Percentiles rank a stretch among this genome's conserved stretches.
These are phyloP conservation scores for Leishmania gerbilli DNA, from an alignment of 208 protist genomes.

Conservation along the genomic window DNA sequence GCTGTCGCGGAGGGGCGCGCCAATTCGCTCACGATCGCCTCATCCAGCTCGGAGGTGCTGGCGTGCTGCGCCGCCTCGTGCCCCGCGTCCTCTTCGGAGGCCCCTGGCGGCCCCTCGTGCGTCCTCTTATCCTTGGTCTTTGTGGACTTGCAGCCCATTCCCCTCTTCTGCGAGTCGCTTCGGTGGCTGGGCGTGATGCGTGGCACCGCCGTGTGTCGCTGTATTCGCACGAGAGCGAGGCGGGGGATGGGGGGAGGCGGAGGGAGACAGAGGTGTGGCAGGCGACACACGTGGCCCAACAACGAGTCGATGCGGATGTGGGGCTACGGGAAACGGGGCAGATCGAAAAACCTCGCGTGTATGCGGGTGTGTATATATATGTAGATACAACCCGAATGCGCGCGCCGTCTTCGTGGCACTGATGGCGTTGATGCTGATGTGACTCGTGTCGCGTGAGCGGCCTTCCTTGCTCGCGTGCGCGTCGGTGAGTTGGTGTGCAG, in stretches of 20 bases:
- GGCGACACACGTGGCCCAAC: too few species aligned
- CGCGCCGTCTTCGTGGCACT: not conserved
- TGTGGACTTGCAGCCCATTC: conserved; percentile 30
- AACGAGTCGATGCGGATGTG: too few species aligned
- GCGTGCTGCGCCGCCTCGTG: not conserved
- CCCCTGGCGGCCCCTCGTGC: not conserved
- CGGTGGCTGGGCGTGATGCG: too few species aligned
- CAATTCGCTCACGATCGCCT: conserved; percentile 4
- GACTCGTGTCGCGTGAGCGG: not conserved
- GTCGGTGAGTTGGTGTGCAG: not conserved
- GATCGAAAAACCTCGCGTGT: too few species aligned
- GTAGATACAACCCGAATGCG: too few species aligned
- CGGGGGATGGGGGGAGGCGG: too few species aligned
- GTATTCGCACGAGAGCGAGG: too few species aligned
- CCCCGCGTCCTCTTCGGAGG: not conserved
- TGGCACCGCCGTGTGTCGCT: too few species aligned
- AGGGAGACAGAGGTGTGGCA: too few species aligned
- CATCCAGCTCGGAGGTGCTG: not conserved
- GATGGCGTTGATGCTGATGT: not conserved
- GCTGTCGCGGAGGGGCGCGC: not conserved
- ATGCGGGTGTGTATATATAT: too few species aligned
- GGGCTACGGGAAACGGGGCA: too few species aligned
- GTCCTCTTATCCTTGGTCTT: conserved; percentile 23
- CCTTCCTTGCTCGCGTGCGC: not conserved
- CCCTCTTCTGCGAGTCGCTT: not conserved